Evolutionary conservation across 805 yeast species (phyloP).

Genomic region (Phaffomyces antillensis): DNA sequence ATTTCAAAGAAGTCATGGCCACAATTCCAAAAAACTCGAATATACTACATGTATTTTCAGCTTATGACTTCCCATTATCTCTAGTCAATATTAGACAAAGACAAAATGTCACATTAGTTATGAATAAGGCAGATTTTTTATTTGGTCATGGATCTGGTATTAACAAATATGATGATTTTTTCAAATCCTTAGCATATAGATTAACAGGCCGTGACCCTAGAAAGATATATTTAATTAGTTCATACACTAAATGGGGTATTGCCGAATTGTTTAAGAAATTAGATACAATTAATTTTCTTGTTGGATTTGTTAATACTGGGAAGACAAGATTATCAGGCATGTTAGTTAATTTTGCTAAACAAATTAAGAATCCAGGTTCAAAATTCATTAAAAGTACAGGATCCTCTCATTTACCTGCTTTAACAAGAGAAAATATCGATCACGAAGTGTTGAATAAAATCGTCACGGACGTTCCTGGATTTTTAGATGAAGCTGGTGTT

Average conservation of each 20-base stretch:
- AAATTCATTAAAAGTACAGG: constrained; percentile 23
- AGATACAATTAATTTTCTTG: constrained; percentile 36
- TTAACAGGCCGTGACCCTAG: constrained; percentile 19
- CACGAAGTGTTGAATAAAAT: constrained; percentile 28
- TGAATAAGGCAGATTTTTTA: constrained; percentile 38
- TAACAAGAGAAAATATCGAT: constrained; percentile 49
- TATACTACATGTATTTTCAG: constrained; percentile 55
- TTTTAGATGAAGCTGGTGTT: constrained; percentile 18
- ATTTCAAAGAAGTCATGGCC: constrained; percentile 26
- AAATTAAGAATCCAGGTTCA: constrained; percentile 4
- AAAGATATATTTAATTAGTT: constrained; percentile 42
- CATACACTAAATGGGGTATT: constrained; percentile 46
- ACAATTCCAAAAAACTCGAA: constrained; percentile 36
- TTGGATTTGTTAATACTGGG: constrained; percentile 67
- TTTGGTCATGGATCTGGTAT: constrained; percentile 26
- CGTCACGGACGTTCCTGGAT: constrained; percentile 36
- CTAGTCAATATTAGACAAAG: constrained; percentile 16
- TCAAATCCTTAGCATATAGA: constrained; percentile 26
- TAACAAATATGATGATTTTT: constrained; percentile 28
- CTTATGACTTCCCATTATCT: constrained; percentile 63
- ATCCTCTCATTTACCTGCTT: constrained; percentile 53
- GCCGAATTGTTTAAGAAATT: constrained; percentile 31
- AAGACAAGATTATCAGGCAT: constrained; percentile 55
- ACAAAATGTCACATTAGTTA: constrained; percentile 23
- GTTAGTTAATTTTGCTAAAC: constrained; percentile 27